Base-by-base conservation (phyloP, 2,329 filamentous ascomycete genomes). In the Fusarium falciforme region DNA sequence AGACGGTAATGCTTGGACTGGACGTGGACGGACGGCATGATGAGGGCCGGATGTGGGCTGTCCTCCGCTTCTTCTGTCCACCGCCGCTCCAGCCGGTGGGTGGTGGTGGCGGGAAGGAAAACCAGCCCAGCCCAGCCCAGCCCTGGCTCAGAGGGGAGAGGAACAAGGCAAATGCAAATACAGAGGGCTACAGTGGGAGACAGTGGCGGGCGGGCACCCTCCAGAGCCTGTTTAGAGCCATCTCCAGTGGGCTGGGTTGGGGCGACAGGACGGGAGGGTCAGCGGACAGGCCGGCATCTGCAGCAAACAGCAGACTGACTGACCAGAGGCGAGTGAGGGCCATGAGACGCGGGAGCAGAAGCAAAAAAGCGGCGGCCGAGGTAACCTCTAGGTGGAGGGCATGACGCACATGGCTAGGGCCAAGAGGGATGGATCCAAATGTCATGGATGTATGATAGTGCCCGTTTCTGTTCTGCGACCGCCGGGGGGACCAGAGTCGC, bases 321-420 rank as follows among this genome's bases (percentile, higher is more conserved):
- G 44, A 36, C 40, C 22, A 29, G 40, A 36, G 49, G 31, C 42
- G n/a, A 35, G 31, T 17, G n/a, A 54, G 49, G 42, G 31, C 59
- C 61, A 61, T 55, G 33, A 64, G 49, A 36, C 61, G 61, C 36
- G 47, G 61, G 27, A 64, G 47, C 47, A 64, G 61, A 64, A 67
- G 44, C 61, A 66, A 66, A 47, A 65, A 47, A 55, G 42, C 40
- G 62, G 68, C 54, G 71, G 68, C 71, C 61, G 54, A 69, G 57
- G 55, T 58, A 72, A 55, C 70, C 70, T 57, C 47, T 38, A 31
- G 40, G 40, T 47, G 38, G 61, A 74, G 64, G 52, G 52, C 66
- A 73, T 75, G 72, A 75, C 72, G 72, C 72, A 75, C 72, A 75
- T 75, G 65, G 71, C 60, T 55, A 71, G 71, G 61, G 58, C 60